Evolutionary conservation across 352 stramenopile genomes (phyloP).

Genomic region (Phytopythium litorale): DNA sequence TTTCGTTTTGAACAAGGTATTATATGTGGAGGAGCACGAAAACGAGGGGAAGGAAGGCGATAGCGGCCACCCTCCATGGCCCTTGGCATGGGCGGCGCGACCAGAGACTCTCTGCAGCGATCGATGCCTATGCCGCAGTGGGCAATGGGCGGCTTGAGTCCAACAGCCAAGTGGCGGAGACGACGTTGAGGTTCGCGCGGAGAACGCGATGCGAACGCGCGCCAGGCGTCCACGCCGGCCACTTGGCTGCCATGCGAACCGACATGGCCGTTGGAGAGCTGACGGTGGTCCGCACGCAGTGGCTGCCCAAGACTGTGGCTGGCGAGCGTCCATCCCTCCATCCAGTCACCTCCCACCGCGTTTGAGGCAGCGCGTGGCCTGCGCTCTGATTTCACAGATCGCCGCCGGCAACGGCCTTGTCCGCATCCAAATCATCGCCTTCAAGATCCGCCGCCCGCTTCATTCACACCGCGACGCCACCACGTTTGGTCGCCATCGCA

Average conservation of each 20-base stretch:
- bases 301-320: not conserved
- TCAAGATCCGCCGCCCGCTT: not conserved
- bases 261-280: not conserved
- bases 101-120: no score
- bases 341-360: not conserved
- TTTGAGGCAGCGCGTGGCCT: not conserved
- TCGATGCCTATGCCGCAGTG: no score
- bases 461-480: no score
- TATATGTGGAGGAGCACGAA: no score
- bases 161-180: no score
- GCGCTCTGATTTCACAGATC: constrained; percentile 1
- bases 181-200: not conserved
- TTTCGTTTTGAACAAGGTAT: no score
- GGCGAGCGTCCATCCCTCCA: not conserved
- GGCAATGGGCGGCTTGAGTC: no score
- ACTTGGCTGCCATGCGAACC: not conserved
- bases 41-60: no score
- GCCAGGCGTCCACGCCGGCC: not conserved
- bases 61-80: no score
- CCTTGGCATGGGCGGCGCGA: no score
- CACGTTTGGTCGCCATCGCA: no score
- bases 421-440: not conserved
- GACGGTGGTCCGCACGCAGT: not conserved
- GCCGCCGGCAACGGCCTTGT: not conserved
- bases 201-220: not conserved